phyloP scores from a whole-genome alignment of 2,329 filamentous ascomycete genomes.

The Aureobasidium mangrovei region DNA sequence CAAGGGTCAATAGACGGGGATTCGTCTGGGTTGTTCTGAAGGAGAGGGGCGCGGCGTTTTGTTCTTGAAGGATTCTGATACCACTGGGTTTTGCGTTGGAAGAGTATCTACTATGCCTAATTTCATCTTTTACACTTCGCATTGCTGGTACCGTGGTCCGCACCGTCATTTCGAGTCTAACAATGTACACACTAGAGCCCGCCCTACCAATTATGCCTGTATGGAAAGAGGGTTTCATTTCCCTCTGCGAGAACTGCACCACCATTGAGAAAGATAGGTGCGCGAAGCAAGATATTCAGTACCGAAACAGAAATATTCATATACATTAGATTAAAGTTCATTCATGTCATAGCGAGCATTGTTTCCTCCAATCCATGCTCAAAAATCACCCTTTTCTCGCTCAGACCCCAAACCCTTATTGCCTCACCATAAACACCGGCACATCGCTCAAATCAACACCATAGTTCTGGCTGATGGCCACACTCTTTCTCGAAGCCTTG shows the following conservation, averaged over 20 bases:
- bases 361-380: no score
- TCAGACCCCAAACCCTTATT: constrained; percentile 14
- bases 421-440: constrained; percentile 28
- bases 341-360: no score
- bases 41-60: neutral
- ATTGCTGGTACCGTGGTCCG: neutral
- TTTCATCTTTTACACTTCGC: neutral
- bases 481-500: constrained; percentile 26
- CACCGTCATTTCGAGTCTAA: neutral
- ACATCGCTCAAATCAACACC: constrained; percentile 34
- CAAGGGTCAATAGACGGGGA: neutral
- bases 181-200: neutral
- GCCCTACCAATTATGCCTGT: neutral
- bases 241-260: no score
- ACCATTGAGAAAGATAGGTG: no score
- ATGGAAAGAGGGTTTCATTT: neutral
- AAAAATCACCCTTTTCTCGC: no score
- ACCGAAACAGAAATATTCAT: no score
- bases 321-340: no score
- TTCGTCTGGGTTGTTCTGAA: neutral
- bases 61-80: neutral
- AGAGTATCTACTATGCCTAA: neutral
- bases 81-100: neutral
- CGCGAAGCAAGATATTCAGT: no score
- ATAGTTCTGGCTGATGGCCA: constrained; percentile 25